Percentiles rank a stretch among this genome's conserved stretches.
Evolutionary conservation across 2,329 filamentous ascomycete species (phyloP).

Genomic region (Macrophomina tecta): DNA sequence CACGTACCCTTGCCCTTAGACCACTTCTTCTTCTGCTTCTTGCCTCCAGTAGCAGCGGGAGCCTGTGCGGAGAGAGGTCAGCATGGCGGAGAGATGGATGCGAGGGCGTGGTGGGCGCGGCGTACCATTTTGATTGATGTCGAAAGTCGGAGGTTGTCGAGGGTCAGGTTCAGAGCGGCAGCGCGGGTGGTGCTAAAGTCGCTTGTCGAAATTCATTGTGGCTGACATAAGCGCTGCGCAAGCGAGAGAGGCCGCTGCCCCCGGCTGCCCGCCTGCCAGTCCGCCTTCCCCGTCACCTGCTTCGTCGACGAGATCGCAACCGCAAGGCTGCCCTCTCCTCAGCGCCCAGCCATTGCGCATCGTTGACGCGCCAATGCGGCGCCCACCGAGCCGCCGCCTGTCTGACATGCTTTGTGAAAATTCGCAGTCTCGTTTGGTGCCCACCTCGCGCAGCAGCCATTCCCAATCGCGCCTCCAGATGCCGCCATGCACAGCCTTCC

Average conservation of each 20-base stretch:
- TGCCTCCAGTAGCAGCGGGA: slow-evolving; percentile 68
- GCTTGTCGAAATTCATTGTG: slow-evolving; percentile 28
- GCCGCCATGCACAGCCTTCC: not conserved
- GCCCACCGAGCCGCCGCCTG: not conserved
- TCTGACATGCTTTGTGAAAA: not conserved
- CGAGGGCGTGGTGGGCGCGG: slow-evolving; percentile 14
- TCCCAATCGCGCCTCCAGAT: not conserved
- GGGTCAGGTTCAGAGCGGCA: slow-evolving; percentile 13
- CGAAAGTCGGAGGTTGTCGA: slow-evolving; percentile 32
- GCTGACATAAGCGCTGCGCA: slow-evolving; percentile 19
- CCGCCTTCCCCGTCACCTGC: slow-evolving; percentile 2
- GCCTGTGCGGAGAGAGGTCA: slow-evolving; percentile 41
- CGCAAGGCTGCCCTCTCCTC: not conserved
- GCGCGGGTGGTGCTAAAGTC: slow-evolving; percentile 22
- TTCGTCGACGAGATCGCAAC: slow-evolving; percentile 4
- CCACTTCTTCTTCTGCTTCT: slow-evolving; percentile 87
- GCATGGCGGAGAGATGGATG: not conserved
- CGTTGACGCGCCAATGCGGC: slow-evolving; percentile 1
- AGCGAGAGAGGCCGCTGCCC: not conserved
- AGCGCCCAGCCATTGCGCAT: slow-evolving; percentile 12
- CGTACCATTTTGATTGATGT: slow-evolving; percentile 53
- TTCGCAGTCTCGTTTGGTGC: not conserved
- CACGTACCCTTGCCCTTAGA: slow-evolving; percentile 66
- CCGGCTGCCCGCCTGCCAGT: not conserved
- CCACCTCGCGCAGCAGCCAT: not conserved